Percentiles rank a stretch among this genome's conserved stretches.
phyloP scores from a whole-genome alignment of 805 yeast genomes.

The Yarrowia porcina region DNA sequence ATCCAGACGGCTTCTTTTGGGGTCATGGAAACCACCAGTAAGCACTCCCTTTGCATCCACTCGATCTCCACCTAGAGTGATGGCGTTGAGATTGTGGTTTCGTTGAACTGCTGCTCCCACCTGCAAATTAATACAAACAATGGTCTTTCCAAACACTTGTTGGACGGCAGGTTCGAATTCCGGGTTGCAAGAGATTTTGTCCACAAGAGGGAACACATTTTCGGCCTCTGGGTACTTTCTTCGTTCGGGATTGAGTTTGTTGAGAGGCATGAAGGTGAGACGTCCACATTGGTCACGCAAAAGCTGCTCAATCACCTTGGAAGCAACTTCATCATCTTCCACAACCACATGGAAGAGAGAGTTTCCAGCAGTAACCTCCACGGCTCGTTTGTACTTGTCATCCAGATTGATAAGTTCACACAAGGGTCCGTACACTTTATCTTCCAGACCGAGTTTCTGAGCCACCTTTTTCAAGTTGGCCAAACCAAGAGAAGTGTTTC shows the following conservation, averaged over 20 bases:
- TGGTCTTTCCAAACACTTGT: conserved; percentile 77
- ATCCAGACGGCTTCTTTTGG: conserved; percentile 65
- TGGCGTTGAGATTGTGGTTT: conserved; percentile 60
- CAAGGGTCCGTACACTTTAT: conserved; percentile 75
- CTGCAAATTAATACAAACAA: conserved; percentile 68
- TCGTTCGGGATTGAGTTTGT: conserved; percentile 51
- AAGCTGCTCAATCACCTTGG: conserved; percentile 72
- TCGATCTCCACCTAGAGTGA: conserved; percentile 89
- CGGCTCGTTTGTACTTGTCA: conserved; percentile 79
- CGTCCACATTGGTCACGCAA: conserved; percentile 70
- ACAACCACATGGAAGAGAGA: conserved; percentile 86
- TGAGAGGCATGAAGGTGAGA: conserved; percentile 87
- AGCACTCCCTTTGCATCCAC: conserved; percentile 80
- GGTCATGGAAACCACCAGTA: conserved; percentile 83
- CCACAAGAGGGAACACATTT: conserved; percentile 61
- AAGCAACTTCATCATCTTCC: conserved; percentile 80
- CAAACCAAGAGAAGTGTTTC: conserved; percentile 48
- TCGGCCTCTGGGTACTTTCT: conserved; percentile 57
- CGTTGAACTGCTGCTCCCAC: conserved; percentile 67
- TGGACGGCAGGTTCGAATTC: conserved; percentile 62
- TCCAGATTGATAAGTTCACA: conserved; percentile 80
- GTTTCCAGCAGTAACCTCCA: conserved; percentile 85
- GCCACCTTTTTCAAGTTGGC: conserved; percentile 65
- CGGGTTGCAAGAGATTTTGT: conserved; percentile 62
- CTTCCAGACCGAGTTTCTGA: conserved; percentile 52